phyloP scores from a whole-genome alignment of 225 moss, liverwort and hornwort species.

The Neckera pumila region DNA sequence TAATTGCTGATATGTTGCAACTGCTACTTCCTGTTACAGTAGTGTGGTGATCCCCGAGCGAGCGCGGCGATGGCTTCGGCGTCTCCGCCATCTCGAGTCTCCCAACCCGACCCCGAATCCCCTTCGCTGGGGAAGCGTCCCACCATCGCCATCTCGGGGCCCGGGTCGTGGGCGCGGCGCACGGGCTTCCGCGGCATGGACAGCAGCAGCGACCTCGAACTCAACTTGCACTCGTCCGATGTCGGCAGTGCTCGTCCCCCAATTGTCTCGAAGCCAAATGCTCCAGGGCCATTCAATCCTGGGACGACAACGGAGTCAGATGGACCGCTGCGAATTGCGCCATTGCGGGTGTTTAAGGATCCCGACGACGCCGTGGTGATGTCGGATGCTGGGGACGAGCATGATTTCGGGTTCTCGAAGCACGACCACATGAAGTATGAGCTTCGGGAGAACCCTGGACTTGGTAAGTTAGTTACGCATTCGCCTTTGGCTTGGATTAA shows the following conservation, averaged over 20 bases:
- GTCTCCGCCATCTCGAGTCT: conserved; percentile 23
- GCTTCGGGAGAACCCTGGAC: conserved; percentile 72
- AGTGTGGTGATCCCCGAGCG: background rate
- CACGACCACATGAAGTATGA: conserved; percentile 93
- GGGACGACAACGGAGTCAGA: conserved; percentile 2
- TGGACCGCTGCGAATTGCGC: conserved; percentile 29
- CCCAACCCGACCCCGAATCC: conserved; percentile 23
- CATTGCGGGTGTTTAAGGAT: conserved; percentile 39
- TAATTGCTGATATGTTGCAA: background rate
- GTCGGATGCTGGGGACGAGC: conserved; percentile 31
- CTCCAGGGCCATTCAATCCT: conserved; percentile 29
- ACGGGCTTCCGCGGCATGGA: conserved; percentile 26
- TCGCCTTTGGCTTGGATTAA: background rate
- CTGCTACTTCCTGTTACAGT: background rate
- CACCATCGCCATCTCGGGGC: background rate
- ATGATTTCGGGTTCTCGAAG: conserved; percentile 28
- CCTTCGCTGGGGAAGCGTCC: conserved; percentile 16
- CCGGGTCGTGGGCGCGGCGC: conserved; percentile 29
- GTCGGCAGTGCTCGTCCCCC: background rate
- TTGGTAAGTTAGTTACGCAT: conserved; percentile 17
- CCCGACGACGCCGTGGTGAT: conserved; percentile 6
- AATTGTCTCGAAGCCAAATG: background rate
- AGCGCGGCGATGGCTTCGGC: background rate
- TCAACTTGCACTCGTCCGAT: background rate
- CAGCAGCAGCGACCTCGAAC: conserved; percentile 18